Evolutionary conservation across 352 stramenopile species (phyloP).

Genomic region (Pythium rhizo-oryzae): DNA sequence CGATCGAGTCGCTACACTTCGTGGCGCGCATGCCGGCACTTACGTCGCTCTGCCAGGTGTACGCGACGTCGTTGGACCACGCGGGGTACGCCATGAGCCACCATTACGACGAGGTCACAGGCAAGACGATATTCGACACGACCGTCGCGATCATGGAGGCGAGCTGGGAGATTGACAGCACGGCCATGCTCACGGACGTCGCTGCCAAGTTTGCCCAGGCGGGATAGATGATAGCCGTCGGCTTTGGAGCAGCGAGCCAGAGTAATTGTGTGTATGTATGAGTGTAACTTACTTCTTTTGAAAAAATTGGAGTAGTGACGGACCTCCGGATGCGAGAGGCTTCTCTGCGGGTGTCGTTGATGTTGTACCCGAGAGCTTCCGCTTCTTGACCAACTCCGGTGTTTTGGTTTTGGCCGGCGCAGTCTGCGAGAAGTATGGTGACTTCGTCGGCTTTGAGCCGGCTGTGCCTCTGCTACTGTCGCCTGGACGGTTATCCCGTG

Average conservation of each 20-base stretch:
- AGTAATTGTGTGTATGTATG: not conserved
- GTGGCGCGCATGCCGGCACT: constrained; percentile 4
- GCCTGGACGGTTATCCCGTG: not conserved
- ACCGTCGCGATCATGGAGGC: constrained; percentile 14
- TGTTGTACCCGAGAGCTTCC: not conserved
- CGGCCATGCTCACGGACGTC: constrained; percentile 4
- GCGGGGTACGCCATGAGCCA: constrained; percentile 17
- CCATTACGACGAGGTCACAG: constrained; percentile 20
- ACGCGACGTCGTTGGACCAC: constrained; percentile 17
- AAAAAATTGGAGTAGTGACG: constrained; percentile 57
- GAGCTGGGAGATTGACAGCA: constrained; percentile 13
- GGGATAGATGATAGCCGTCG: not conserved
- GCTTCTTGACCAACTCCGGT: constrained; percentile 14
- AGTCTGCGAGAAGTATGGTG: not conserved
- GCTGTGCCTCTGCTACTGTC: not conserved
- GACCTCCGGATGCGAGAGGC: constrained; percentile 14
- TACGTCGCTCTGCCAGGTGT: constrained; percentile 9
- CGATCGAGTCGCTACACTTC: constrained; percentile 16
- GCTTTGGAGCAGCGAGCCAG: not conserved
- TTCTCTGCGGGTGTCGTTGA: not conserved
- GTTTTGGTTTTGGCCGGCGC: constrained; percentile 1
- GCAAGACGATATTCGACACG: constrained; percentile 18
- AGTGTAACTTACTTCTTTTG: constrained; percentile 33
- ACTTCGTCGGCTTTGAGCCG: not conserved
- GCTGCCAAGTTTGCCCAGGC: constrained; percentile 1